phyloP scores from a whole-genome alignment of 495 filamentous ascomycete species.

The Xylaria longipes region DNA sequence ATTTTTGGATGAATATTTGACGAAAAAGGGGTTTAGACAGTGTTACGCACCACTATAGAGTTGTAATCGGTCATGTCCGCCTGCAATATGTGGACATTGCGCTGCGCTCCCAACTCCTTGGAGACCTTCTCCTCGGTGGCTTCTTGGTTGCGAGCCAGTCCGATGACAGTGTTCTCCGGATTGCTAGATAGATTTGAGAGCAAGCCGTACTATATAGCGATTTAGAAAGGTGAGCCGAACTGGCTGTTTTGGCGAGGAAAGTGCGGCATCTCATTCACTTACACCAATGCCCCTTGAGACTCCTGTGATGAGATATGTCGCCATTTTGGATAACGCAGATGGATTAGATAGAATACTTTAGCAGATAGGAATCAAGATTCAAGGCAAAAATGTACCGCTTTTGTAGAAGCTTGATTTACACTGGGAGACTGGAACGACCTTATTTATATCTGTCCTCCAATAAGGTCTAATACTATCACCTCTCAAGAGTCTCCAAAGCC shows the following conservation, averaged over 20 bases:
- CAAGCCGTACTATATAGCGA: neutral
- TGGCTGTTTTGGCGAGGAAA: neutral
- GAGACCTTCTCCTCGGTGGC: neutral
- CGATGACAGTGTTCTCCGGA: neutral
- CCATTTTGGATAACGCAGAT: neutral
- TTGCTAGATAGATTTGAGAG: neutral
- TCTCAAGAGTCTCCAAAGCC: neutral
- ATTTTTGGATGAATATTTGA: neutral
- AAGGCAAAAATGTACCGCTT: neutral
- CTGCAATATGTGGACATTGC: constrained; percentile 53
- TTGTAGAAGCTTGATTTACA: neutral
- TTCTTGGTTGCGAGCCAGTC: neutral
- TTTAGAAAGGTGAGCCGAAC: neutral
- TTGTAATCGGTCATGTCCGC: constrained; percentile 52
- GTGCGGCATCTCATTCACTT: neutral
- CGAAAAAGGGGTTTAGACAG: neutral
- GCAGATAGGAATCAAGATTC: neutral
- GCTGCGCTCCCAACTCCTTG: constrained; percentile 24
- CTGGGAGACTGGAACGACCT: neutral
- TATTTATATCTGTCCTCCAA: neutral
- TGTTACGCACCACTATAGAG: neutral
- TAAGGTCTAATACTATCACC: neutral
- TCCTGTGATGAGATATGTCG: neutral
- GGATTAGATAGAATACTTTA: neutral
- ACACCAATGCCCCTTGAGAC: constrained; percentile 7